phyloP scores from a whole-genome alignment of 2,329 filamentous ascomycete species.

The Fusarium sp. region DNA sequence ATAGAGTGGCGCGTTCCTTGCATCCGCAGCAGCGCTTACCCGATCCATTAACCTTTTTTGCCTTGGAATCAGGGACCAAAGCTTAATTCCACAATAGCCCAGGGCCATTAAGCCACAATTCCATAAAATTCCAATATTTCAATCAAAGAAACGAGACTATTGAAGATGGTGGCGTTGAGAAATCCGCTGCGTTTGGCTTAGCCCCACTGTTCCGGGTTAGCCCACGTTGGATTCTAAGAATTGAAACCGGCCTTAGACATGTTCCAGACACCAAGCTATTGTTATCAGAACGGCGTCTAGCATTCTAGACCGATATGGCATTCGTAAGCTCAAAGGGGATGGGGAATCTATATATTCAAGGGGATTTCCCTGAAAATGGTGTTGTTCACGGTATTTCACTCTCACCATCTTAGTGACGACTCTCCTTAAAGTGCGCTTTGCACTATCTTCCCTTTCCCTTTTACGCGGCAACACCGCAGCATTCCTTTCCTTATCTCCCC shows the following conservation, averaged over 20 bases:
- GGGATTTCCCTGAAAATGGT: accelerated
- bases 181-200: constrained; percentile 3
- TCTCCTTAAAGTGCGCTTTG: constrained; percentile 1
- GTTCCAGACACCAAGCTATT: constrained; percentile 17
- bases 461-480: constrained; percentile 14
- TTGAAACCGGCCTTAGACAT: constrained; percentile 2
- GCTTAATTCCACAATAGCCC: constrained; percentile 2
- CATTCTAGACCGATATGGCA: constrained; percentile 14
- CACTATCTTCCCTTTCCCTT: background rate
- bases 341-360: constrained; percentile 2
- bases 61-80: constrained; percentile 27
- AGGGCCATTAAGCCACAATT: constrained; percentile 20
- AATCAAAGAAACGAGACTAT: background rate
- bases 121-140: constrained; percentile 7
- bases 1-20: background rate
- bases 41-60: background rate
- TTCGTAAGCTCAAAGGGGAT: background rate
- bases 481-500: background rate
- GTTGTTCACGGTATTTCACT: background rate
- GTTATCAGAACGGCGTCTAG: background rate
- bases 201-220: background rate
- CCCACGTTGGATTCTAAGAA: background rate
- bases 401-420: background rate
- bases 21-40: background rate
- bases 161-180: constrained; percentile 5